Base-by-base conservation (phyloP, 2,329 filamentous ascomycete species). In the Myotisia sp. region DNA sequence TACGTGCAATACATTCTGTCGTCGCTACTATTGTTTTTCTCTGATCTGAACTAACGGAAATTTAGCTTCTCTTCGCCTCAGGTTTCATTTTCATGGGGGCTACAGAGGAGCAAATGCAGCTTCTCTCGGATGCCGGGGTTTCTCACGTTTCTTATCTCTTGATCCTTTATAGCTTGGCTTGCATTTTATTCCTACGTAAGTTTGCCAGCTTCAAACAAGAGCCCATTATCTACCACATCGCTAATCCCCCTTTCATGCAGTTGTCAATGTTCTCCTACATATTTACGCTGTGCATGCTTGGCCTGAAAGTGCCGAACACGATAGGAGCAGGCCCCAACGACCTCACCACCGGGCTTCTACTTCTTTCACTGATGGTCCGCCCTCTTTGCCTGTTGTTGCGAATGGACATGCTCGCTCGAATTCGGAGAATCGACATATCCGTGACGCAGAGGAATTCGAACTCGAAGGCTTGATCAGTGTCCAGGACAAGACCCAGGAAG, bases 21-120 rank as follows among this genome's bases (percentile, higher is more conserved):
- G 18, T n/a, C 5, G 34, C 34, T 27, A 37, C 8, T 5, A 32
- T 36, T 49, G 32, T 21, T 13, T 18, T 36, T 21, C 12, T 29
- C 3, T 3, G 10, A 7, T 6, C 13, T 10, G 19, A 28, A 18
- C 37, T 44, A 26, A 44, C 33, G 2, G 10, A 20, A 14, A 12
- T 40, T 5, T 48, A 92, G 85, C 69, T 95, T 26, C 71, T 98
- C 18, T 92, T 82, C 50, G 85, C 86, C 4, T 80, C 86, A 3
- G 90, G 90, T 1, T 93, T 95, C 61, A 68, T 98, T 26, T 98
- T 98, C 63, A 92, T 95, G 85, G 81, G 84, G 20, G 87, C 90
- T 10, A 95, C 85, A 1, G 90, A 95, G 55, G 86, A 98, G 60
- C 90, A 95, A 59, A 93, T 95, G 82, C 51, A 66, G 14, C 64